Percentiles rank a stretch among this genome's conserved stretches.
Conservation (phyloP, 2,329 filamentous ascomycete genomes). For the Cordyceps pruinosa region DNA sequence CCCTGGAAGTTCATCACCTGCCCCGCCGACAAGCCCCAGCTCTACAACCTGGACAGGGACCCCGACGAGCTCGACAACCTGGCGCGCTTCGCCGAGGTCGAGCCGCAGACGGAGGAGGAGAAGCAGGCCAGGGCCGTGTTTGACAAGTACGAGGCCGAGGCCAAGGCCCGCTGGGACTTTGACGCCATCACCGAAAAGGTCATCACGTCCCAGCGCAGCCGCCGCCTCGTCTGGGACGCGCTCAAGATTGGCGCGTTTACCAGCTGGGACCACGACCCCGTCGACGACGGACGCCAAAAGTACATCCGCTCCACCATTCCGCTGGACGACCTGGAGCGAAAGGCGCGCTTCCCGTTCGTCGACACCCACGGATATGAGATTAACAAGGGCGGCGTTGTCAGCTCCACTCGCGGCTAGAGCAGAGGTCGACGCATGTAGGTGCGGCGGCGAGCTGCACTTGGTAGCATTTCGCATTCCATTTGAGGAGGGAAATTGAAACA, state of each 20-base stretch:
- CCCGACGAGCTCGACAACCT: slow-evolving; percentile 73
- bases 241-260: slow-evolving; percentile 69
- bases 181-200: slow-evolving; percentile 68
- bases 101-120: slow-evolving; percentile 35
- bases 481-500: not conserved
- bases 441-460: not conserved
- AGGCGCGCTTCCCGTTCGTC: slow-evolving; percentile 64
- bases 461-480: not conserved
- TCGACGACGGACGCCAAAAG: slow-evolving; percentile 61
- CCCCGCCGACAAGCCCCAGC: slow-evolving; percentile 73
- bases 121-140: slow-evolving; percentile 44
- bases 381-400: slow-evolving; percentile 28
- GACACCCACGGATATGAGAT: slow-evolving; percentile 48
- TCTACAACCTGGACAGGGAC: slow-evolving; percentile 73
- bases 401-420: slow-evolving; percentile 26
- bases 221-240: slow-evolving; percentile 72
- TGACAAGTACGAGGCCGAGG: slow-evolving; percentile 66
- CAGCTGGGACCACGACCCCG: slow-evolving; percentile 79
- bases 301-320: slow-evolving; percentile 82
- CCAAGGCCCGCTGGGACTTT: slow-evolving; percentile 72
- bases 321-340: slow-evolving; percentile 72
- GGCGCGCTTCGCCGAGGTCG: slow-evolving; percentile 38
- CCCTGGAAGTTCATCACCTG: slow-evolving; percentile 89
- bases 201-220: slow-evolving; percentile 68
- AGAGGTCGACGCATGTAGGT: not conserved